Evolutionary conservation across 306 rosid species (phyloP), one percentile per base, ranked within the genome.

Genomic region (Dicorynia guianensis): DNA sequence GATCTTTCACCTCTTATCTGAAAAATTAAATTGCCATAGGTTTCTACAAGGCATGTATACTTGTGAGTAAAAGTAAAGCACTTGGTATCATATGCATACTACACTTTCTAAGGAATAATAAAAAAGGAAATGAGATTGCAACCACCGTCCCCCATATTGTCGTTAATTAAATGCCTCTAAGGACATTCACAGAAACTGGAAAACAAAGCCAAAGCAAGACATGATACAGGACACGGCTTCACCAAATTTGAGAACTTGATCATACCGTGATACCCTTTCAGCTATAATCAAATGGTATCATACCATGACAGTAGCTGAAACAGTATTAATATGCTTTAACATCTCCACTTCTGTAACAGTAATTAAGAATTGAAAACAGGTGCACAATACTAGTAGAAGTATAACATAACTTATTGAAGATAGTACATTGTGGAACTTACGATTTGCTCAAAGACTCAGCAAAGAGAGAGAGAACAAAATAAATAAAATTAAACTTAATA

Each of bases 21-120:
- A 56, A 78, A 78, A 80, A 34, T 67, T 43, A 55, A 44, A 59
- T 30, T 38, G 55, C 69, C 25, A 58, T n/a, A 53, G 59, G 19
- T 59, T 8, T 13, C 65, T 59, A 33, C 3, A 3, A 35, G 14
- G 44, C 4, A 59, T 6, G 19, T 50, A 48, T 40, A 73, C 7
- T 25, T 7, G 18, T 42, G 12, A 30, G 7, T 11, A 56, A 40
- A 33, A 11, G 18, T n/a, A 42, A 62, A 63, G 66, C 60, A 54
- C 15, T 43, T 49, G 0, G 20, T 14, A 57, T 65, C 34, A 65
- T n/a, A 48, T 36, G 71, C 57, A 17, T 57, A 25, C 53, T 17
- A 52, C 38, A 42, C 19, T 38, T 15, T 25, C 57, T 54, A 19
- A 36, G n/a, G 53, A 63, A 56, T 46, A 55, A 60, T 42, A 18